Percentiles rank a stretch among this genome's conserved stretches.
phyloP scores from a whole-genome alignment of 352 stramenopile genomes.

The Phytophthora sojae region DNA sequence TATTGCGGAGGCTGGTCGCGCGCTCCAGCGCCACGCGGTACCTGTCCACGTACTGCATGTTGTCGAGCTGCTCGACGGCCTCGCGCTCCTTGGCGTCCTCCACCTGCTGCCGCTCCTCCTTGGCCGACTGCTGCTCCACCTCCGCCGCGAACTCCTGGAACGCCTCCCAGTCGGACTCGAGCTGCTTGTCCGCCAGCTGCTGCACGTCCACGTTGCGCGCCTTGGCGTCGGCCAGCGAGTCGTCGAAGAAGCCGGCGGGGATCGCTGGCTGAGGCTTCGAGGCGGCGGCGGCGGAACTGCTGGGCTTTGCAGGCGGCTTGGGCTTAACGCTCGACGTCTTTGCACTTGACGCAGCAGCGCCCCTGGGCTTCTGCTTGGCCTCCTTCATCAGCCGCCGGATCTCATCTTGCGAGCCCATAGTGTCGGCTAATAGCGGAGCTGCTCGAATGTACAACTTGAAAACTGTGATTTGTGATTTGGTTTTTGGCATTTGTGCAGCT shows the following conservation, averaged over 20 bases:
- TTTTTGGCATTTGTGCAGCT: no score
- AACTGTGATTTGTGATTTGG: neutral
- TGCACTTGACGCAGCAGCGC: neutral
- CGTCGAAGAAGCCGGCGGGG: slow-evolving; percentile 61
- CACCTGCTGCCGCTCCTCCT: slow-evolving; percentile 42
- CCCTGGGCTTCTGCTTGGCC: slow-evolving; percentile 39
- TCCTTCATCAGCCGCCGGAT: slow-evolving; percentile 52
- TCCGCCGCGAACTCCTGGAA: slow-evolving; percentile 70
- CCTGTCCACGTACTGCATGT: slow-evolving; percentile 76
- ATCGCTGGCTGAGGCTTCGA: slow-evolving; percentile 21
- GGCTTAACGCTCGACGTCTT: neutral
- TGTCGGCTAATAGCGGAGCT: neutral
- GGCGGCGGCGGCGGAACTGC: neutral
- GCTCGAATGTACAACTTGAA: no score
- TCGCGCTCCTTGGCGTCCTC: slow-evolving; percentile 57
- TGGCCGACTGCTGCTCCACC: slow-evolving; percentile 53
- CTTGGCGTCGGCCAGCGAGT: slow-evolving; percentile 59
- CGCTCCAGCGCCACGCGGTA: slow-evolving; percentile 62
- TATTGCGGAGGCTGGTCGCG: slow-evolving; percentile 25
- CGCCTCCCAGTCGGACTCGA: slow-evolving; percentile 62
- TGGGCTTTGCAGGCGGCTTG: slow-evolving; percentile 11
- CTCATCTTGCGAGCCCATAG: slow-evolving; percentile 39
- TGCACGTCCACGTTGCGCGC: slow-evolving; percentile 55
- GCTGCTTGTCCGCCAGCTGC: slow-evolving; percentile 49
- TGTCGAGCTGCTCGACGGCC: slow-evolving; percentile 62